Percentiles rank a stretch among this genome's conserved stretches.
Evolutionary conservation across 2,329 filamentous ascomycete genomes (phyloP).

Genomic region (Microdochium trichocladiopsis): DNA sequence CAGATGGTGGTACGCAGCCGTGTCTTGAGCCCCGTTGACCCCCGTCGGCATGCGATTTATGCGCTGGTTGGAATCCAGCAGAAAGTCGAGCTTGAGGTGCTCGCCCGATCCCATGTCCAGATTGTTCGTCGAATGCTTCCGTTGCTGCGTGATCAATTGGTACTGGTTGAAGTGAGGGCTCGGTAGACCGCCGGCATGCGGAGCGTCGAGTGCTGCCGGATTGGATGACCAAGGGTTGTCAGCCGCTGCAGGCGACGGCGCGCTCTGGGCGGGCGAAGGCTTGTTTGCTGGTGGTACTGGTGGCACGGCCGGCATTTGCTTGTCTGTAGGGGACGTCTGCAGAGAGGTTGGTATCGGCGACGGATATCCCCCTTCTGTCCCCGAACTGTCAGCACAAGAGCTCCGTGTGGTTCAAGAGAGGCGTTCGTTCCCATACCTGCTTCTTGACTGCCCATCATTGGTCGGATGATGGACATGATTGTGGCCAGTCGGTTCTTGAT

Average conservation of each 20-base stretch:
- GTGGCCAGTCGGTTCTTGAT: slow-evolving; percentile 62
- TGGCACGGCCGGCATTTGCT: slow-evolving; percentile 15
- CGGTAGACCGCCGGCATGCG: background rate
- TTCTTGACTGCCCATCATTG: slow-evolving; percentile 31
- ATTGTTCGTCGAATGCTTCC: slow-evolving; percentile 42
- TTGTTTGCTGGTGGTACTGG: slow-evolving; percentile 22
- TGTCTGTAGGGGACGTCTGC: background rate
- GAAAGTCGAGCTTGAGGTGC: slow-evolving; percentile 64
- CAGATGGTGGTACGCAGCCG: slow-evolving; percentile 32
- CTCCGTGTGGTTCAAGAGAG: background rate
- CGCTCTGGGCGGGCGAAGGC: slow-evolving; percentile 30
- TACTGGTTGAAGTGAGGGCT: slow-evolving; percentile 18
- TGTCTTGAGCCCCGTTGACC: slow-evolving; percentile 38
- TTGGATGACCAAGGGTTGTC: slow-evolving; percentile 13
- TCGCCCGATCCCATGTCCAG: slow-evolving; percentile 55
- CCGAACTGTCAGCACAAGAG: background rate
- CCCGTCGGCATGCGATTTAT: slow-evolving; percentile 45
- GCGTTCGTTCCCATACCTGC: background rate
- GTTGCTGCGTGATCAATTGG: slow-evolving; percentile 36
- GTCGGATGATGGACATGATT: slow-evolving; percentile 58
- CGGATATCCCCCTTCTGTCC: slow-evolving; percentile 20
- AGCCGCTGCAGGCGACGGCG: slow-evolving; percentile 24
- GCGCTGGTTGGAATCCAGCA: slow-evolving; percentile 56
- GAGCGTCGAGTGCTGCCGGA: background rate
- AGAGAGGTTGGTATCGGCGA: slow-evolving; percentile 14